phyloP scores from a whole-genome alignment of 768 basidiomycete species.

The Ramaria sp. region DNA sequence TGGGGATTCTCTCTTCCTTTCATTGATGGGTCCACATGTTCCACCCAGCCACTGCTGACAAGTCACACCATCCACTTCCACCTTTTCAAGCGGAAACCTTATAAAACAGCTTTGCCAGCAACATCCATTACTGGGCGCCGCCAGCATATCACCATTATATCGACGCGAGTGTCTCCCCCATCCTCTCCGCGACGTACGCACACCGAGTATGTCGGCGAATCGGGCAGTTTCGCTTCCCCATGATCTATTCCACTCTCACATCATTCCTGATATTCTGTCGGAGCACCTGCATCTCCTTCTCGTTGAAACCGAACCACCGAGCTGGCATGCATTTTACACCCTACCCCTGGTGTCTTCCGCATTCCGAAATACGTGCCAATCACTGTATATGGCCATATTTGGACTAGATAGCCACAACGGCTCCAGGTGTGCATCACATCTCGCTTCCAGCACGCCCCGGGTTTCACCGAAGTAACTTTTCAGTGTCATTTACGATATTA shows the following conservation, averaged over 20 bases:
- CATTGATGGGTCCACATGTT: too few species aligned
- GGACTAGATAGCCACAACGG: neutral
- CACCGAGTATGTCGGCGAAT: too few species aligned
- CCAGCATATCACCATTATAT: too few species aligned
- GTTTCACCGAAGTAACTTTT: neutral
- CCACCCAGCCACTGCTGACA: too few species aligned
- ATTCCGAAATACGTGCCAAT: neutral
- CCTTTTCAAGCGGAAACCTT: too few species aligned
- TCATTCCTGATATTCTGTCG: constrained; percentile 3
- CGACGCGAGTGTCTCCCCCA: too few species aligned
- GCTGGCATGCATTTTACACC: constrained; percentile 5
- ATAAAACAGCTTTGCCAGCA: too few species aligned
- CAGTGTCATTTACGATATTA: neutral
- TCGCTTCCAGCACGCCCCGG: neutral
- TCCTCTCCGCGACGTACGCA: too few species aligned
- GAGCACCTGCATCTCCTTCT: constrained; percentile 1
- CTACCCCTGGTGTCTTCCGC: neutral
- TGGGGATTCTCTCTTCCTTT: too few species aligned
- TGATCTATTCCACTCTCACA: constrained; percentile 6
- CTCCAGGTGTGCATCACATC: neutral
- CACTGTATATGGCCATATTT: neutral
- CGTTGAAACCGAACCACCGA: neutral
- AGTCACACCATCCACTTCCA: too few species aligned
- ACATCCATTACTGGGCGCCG: too few species aligned
- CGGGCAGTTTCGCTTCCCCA: neutral